These are phyloP conservation scores for Mikania micrantha DNA, from an alignment of 129 eudicot genomes.

Conservation along the genomic window DNA sequence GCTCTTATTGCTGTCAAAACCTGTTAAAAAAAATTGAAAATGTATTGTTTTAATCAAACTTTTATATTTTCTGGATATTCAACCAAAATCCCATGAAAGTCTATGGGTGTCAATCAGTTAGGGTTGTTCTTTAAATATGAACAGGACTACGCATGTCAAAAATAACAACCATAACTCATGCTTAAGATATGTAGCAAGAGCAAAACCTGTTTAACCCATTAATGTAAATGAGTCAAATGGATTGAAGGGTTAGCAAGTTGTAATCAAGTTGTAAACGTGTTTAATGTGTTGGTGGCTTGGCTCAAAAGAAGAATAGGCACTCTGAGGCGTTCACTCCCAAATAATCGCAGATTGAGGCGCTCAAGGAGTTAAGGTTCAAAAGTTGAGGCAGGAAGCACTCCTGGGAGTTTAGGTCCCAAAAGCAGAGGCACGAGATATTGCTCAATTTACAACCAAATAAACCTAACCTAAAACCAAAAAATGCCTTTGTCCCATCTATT, in stretches of 20 bases:
- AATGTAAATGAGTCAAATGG: neutral
- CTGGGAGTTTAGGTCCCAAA: too few relatives aligned
- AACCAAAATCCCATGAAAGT: neutral
- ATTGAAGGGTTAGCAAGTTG: neutral
- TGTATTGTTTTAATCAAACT: neutral
- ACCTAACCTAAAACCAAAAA: too few relatives aligned
- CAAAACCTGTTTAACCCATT: neutral
- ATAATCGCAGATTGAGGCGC: too few relatives aligned
- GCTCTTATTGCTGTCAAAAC: conserved; percentile 54
- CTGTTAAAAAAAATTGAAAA: conserved; percentile 16
- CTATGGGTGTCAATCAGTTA: neutral
- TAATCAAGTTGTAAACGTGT: neutral
- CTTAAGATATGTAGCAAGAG: neutral
- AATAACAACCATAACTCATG: neutral
- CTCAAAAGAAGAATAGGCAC: too few relatives aligned
- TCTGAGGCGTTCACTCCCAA: too few relatives aligned
- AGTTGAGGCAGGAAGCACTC: too few relatives aligned
- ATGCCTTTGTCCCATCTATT: too few relatives aligned
- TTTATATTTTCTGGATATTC: neutral
- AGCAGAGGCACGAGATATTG: too few relatives aligned
- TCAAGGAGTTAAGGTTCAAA: too few relatives aligned
- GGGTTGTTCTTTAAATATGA: neutral
- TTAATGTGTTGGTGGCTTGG: neutral
- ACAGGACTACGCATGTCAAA: neutral
- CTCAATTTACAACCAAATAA: too few relatives aligned